A percentile compares a stretch with the other conserved stretches of the same genome.
phyloP scores from a whole-genome alignment of 2,329 filamentous ascomycete species.

The Ophiostoma sp. region DNA sequence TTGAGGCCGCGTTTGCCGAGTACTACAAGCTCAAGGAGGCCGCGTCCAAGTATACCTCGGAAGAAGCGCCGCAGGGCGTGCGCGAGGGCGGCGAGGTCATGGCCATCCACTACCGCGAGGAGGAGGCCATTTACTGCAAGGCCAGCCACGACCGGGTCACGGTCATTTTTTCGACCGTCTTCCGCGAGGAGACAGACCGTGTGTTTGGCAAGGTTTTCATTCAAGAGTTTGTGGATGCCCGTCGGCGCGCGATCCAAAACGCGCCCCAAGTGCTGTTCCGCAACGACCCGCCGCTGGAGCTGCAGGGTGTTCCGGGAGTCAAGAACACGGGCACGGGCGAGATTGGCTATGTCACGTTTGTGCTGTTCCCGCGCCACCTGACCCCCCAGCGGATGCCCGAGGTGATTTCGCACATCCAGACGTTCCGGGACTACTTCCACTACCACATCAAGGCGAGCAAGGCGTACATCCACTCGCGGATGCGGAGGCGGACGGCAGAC shows the following conservation, averaged over 20 bases:
- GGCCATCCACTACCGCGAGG: slow-evolving; percentile 96
- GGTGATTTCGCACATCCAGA: slow-evolving; percentile 98
- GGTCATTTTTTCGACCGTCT: slow-evolving; percentile 98
- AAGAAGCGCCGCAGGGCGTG: slow-evolving; percentile 89
- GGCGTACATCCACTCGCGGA: slow-evolving; percentile 97
- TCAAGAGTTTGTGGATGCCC: slow-evolving; percentile 96
- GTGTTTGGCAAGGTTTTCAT: slow-evolving; percentile 98
- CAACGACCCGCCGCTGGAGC: slow-evolving; percentile 88
- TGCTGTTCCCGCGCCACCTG: slow-evolving; percentile 93
- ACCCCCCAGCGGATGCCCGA: slow-evolving; percentile 87
- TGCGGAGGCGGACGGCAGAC: slow-evolving; percentile 95
- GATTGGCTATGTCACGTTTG: slow-evolving; percentile 97
- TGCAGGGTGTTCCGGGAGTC: slow-evolving; percentile 84
- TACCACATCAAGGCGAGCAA: slow-evolving; percentile 99
- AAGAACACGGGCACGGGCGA: slow-evolving; percentile 74
- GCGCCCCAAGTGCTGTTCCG: slow-evolving; percentile 96
- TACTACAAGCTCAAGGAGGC: slow-evolving; percentile 84
- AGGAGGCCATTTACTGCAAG: slow-evolving; percentile 98
- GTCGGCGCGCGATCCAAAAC: slow-evolving; percentile 94
- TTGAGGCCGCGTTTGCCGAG: slow-evolving; percentile 94
- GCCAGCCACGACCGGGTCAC: slow-evolving; percentile 95
- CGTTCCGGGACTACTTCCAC: slow-evolving; percentile 99
- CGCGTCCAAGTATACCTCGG: slow-evolving; percentile 87
- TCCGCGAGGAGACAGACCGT: slow-evolving; percentile 94
- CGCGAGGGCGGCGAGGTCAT: slow-evolving; percentile 88